Evolutionary conservation across 2,329 filamentous ascomycete genomes (phyloP).

Genomic region (Botryotinia calthae): DNA sequence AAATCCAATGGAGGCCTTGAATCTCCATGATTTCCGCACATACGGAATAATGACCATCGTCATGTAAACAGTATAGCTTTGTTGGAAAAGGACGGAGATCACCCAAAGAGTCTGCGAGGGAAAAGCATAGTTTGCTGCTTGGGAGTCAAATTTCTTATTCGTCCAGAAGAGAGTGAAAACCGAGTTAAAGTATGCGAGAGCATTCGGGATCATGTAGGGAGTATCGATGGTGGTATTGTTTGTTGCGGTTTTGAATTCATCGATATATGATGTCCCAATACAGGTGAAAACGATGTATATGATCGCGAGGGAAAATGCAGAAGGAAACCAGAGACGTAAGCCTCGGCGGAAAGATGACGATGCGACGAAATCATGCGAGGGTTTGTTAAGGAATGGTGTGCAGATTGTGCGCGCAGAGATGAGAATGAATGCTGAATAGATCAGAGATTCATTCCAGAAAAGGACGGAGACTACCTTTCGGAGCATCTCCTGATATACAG

Average conservation of each 20-base stretch:
- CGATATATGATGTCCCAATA: constrained; percentile 40
- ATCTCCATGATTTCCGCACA: constrained; percentile 25
- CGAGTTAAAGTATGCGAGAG: constrained; percentile 46
- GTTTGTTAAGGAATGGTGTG: constrained; percentile 43
- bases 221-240: constrained; percentile 41
- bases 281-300: constrained; percentile 40
- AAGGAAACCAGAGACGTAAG: constrained; percentile 44
- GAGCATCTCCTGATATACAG: constrained; percentile 43
- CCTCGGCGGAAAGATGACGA: constrained; percentile 45
- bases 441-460: constrained; percentile 45
- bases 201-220: constrained; percentile 40
- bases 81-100: constrained; percentile 45
- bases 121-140: constrained; percentile 45
- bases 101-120: constrained; percentile 47
- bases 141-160: constrained; percentile 40
- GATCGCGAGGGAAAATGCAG: constrained; percentile 44
- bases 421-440: constrained; percentile 47
- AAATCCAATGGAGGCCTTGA: constrained; percentile 35
- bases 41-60: constrained; percentile 46
- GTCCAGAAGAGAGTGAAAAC: constrained; percentile 49
- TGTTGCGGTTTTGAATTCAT: constrained; percentile 41
- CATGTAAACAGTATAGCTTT: constrained; percentile 49
- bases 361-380: constrained; percentile 39
- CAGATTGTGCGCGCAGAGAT: constrained; percentile 45
- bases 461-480: constrained; percentile 46